phyloP scores from a whole-genome alignment of 2,329 filamentous ascomycete genomes.

The Aspergillus sp. region DNA sequence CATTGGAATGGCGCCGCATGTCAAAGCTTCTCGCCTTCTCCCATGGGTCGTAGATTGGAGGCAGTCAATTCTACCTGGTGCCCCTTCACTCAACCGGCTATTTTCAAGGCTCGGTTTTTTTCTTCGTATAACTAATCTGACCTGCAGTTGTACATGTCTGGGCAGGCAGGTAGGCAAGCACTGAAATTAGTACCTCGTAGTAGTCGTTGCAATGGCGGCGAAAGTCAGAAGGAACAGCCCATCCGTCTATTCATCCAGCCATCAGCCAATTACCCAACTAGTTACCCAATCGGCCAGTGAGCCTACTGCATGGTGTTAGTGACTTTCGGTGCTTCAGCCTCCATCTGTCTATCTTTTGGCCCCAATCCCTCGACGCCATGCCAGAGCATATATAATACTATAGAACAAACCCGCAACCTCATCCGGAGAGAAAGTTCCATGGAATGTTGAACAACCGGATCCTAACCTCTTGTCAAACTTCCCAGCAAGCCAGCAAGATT shows the following conservation, averaged over 20 bases:
- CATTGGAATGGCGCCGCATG: background rate
- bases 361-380: background rate
- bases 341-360: background rate
- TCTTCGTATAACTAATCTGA: background rate
- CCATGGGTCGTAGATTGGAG: background rate
- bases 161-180: background rate
- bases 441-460: background rate
- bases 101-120: background rate
- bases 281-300: background rate
- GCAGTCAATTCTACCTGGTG: background rate
- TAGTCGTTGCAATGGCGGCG: background rate
- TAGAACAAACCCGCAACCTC: background rate
- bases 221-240: background rate
- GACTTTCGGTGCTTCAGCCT: background rate
- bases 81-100: no score
- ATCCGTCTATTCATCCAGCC: background rate
- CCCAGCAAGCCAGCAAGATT: background rate
- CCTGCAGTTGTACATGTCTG: background rate
- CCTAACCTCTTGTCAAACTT: background rate
- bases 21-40: background rate
- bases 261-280: background rate
- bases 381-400: background rate
- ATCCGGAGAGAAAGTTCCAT: background rate
- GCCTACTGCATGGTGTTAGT: background rate
- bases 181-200: no score